Evolutionary conservation across 345 rosid species (phyloP).

Genomic region (Rubroshorea leprosula): DNA sequence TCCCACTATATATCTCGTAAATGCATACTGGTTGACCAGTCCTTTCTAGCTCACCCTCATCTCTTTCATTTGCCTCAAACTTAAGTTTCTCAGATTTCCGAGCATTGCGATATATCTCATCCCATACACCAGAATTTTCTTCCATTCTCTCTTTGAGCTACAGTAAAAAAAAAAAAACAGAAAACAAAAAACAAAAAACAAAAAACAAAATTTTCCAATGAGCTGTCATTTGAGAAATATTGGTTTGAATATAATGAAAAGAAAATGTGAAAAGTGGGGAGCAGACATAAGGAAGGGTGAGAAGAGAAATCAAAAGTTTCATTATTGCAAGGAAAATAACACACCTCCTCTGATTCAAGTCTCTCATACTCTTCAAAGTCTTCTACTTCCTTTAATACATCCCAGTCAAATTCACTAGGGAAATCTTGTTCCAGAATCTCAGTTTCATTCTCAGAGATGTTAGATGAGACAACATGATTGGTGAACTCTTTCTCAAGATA

Average conservation of each 20-base stretch:
- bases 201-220: conserved; percentile 21
- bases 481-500: conserved; percentile 57
- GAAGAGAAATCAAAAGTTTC: neutral
- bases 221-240: conserved; percentile 16
- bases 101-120: conserved; percentile 83
- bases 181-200: no score
- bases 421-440: conserved; percentile 36
- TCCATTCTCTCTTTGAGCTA: conserved; percentile 91
- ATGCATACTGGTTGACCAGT: conserved; percentile 93
- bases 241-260: neutral
- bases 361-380: conserved; percentile 66
- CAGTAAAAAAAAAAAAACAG: no score
- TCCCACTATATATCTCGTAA: conserved; percentile 81
- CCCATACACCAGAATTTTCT: conserved; percentile 63
- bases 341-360: conserved; percentile 83
- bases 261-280: neutral
- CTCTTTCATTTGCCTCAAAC: conserved; percentile 89
- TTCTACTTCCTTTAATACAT: conserved; percentile 54
- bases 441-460: conserved; percentile 37
- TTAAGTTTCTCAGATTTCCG: conserved; percentile 83
- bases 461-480: conserved; percentile 33
- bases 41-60: conserved; percentile 98
- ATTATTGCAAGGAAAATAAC: conserved; percentile 10
- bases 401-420: conserved; percentile 67
- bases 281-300: neutral